phyloP scores from a whole-genome alignment of 345 rosid genomes.

The Arabidopsis suecica region DNA sequence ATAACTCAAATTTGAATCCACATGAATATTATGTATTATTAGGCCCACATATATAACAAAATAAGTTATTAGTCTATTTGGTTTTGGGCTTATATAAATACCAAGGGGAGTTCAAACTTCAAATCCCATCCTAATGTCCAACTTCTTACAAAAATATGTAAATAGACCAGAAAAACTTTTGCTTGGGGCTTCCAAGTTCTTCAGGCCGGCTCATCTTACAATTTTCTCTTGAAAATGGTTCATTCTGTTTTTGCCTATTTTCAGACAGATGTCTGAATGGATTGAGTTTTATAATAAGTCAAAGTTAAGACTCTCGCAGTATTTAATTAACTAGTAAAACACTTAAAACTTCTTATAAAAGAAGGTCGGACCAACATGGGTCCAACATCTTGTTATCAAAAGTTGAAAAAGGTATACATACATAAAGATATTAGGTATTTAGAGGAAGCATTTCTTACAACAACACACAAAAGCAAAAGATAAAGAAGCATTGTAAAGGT shows the following conservation, averaged over 20 bases:
- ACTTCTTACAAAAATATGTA: neutral
- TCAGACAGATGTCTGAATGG: neutral
- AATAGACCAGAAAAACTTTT: neutral
- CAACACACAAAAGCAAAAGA: slow-evolving; percentile 24
- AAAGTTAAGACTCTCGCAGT: neutral
- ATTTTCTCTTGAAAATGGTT: neutral
- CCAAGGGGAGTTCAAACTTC: neutral
- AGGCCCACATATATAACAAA: neutral
- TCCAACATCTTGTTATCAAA: slow-evolving; percentile 27
- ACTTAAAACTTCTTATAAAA: neutral
- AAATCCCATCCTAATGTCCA: neutral
- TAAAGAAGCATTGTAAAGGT: slow-evolving; percentile 17
- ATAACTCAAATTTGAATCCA: too few species aligned
- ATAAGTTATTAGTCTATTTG: neutral
- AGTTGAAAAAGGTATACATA: slow-evolving; percentile 28
- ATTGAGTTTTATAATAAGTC: slow-evolving; percentile 4
- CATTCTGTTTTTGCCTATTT: neutral
- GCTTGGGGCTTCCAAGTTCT: neutral
- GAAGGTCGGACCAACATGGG: slow-evolving; percentile 35
- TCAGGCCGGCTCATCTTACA: neutral
- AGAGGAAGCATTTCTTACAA: slow-evolving; percentile 20
- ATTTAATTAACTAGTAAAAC: neutral
- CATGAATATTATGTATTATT: too few species aligned
- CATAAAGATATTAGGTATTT: slow-evolving; percentile 14
- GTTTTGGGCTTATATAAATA: slow-evolving; percentile 18